A percentile compares a stretch with the other conserved stretches of the same genome.
Conservation (phyloP, 2,329 filamentous ascomycete species). For the Rhinocladiella similis region DNA sequence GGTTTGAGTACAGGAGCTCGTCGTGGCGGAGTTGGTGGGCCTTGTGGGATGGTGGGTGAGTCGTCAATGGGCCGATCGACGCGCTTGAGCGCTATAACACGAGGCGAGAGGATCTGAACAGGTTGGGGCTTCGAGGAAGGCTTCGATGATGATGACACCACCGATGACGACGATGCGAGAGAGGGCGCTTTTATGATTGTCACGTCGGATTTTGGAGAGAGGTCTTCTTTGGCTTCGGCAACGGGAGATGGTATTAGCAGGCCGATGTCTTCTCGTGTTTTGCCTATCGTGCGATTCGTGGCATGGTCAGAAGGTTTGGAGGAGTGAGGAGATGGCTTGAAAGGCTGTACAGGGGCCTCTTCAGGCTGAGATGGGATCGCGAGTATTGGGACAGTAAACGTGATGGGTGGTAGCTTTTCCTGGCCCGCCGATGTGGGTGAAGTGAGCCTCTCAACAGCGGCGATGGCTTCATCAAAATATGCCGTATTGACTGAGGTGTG, state of each 20-base stretch:
- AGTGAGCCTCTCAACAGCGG: conserved; percentile 27
- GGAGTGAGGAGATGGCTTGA: neutral
- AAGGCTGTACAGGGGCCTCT: neutral
- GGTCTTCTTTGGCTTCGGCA: conserved; percentile 22
- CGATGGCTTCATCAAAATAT: conserved; percentile 30
- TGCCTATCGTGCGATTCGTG: neutral
- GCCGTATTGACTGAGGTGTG: conserved; percentile 25
- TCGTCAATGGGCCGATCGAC: conserved; percentile 23
- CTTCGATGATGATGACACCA: conserved; percentile 3
- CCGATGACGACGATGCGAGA: neutral
- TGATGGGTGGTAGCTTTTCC: conserved; percentile 5
- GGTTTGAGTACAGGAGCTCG: neutral
- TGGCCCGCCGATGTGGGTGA: conserved; percentile 6
- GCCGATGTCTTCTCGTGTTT: conserved; percentile 16
- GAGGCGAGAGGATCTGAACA: conserved; percentile 3
- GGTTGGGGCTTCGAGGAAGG: too few species aligned
- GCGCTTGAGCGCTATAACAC: conserved; percentile 8
- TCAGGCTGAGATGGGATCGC: conserved; percentile 3
- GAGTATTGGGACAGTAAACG: conserved; percentile 4
- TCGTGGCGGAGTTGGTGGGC: conserved; percentile 7
- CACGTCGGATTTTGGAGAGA: conserved; percentile 14
- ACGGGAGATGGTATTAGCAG: conserved; percentile 26
- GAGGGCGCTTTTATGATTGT: neutral
- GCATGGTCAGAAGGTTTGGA: neutral
- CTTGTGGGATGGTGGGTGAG: conserved; percentile 26